A percentile compares a stretch with the other conserved stretches of the same genome.
phyloP scores from a whole-genome alignment of 2,329 filamentous ascomycete genomes.

The Albifimbria verrucaria region DNA sequence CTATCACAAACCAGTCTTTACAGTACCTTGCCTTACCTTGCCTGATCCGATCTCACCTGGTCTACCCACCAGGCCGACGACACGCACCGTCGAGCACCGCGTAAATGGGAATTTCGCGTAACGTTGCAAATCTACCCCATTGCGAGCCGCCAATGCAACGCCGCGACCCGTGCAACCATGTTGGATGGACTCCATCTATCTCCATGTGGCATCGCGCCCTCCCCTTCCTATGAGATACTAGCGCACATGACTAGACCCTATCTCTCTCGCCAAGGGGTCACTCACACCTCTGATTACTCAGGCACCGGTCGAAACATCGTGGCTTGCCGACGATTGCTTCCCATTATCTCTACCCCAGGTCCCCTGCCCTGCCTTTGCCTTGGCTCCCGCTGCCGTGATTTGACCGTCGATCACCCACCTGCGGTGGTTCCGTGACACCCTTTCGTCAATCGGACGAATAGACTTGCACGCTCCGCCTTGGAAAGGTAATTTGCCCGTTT shows the following conservation, averaged over 20 bases:
- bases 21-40: too few relatives aligned
- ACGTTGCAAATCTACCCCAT: not conserved
- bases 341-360: not conserved
- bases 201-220: not conserved
- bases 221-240: not conserved
- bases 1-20: not conserved
- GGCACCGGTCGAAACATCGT: too few relatives aligned
- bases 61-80: too few relatives aligned
- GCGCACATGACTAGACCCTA: not conserved
- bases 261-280: not conserved
- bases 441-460: not conserved
- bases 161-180: not conserved
- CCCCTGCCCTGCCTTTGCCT: not conserved
- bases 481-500: not conserved
- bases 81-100: not conserved
- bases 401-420: not conserved
- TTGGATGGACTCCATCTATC: too few relatives aligned
- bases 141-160: not conserved
- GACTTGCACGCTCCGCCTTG: not conserved
- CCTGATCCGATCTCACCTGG: too few relatives aligned
- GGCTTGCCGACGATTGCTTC: not conserved
- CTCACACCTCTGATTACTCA: not conserved
- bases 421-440: not conserved
- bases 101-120: not conserved
- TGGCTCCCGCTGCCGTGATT: not conserved